These are phyloP conservation scores for Glycyrrhiza uralensis DNA, from an alignment of 306 rosid species.

Conservation along the genomic window DNA sequence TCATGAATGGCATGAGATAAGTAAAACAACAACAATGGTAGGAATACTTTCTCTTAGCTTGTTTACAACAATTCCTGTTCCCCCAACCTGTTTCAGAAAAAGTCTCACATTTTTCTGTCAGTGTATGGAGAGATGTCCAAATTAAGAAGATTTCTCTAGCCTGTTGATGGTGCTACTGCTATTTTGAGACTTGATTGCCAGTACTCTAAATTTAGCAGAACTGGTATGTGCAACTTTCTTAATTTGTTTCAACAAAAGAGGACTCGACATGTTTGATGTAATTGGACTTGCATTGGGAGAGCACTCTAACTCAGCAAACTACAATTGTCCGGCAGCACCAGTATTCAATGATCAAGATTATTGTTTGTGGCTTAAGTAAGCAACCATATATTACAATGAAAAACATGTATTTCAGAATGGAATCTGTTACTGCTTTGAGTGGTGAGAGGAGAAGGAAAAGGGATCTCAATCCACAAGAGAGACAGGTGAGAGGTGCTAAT, in stretches of 20 bases:
- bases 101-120: conserved; percentile 36
- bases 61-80: conserved; percentile 55
- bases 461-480: too few species aligned
- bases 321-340: too few species aligned
- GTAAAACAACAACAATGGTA: background rate
- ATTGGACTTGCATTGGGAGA: conserved; percentile 48
- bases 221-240: conserved; percentile 50
- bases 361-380: too few species aligned
- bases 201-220: conserved; percentile 63
- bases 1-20: conserved; percentile 7
- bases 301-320: background rate
- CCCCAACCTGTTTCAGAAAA: conserved; percentile 78
- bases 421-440: too few species aligned
- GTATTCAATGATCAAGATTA: too few species aligned
- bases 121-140: conserved; percentile 80
- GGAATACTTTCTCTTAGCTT: background rate
- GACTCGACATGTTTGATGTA: conserved; percentile 72
- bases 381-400: too few species aligned
- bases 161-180: conserved; percentile 81
- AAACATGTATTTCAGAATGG: too few species aligned
- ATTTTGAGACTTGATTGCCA: conserved; percentile 52
- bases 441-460: too few species aligned
- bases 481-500: too few species aligned
- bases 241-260: conserved; percentile 62
- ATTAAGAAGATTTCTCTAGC: conserved; percentile 66